Percentiles rank a stretch among this genome's conserved stretches.
Conservation (phyloP, 2,329 filamentous ascomycete genomes). For the Nannizziopsis barbatae region DNA sequence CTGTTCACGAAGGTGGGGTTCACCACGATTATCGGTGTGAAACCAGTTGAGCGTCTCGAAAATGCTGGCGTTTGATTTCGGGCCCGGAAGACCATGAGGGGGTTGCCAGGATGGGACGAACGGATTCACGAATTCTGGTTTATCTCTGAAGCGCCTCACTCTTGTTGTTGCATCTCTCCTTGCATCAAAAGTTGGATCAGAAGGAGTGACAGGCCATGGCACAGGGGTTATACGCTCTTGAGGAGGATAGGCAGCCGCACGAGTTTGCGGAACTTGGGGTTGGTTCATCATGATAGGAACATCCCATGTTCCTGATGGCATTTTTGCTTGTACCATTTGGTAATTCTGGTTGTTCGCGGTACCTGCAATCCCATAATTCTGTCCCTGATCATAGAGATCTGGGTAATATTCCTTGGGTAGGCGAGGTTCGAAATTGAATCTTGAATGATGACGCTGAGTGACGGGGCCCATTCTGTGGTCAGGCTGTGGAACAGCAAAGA, state of each 20-base stretch:
- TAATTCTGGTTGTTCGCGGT: not conserved
- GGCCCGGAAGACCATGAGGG: not conserved
- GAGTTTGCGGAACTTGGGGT: not conserved
- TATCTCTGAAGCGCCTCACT: not conserved
- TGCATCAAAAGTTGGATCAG: not conserved
- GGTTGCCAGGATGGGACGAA: not conserved
- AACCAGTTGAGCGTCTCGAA: slow-evolving; percentile 14
- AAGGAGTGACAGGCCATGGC: slow-evolving; percentile 4
- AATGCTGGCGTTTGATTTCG: slow-evolving; percentile 1
- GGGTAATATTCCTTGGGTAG: not conserved
- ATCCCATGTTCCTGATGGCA: not conserved
- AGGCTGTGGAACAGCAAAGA: too few species aligned
- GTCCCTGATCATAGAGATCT: not conserved
- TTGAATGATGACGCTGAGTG: not conserved
- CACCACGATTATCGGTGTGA: slow-evolving; percentile 11
- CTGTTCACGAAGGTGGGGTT: slow-evolving; percentile 7
- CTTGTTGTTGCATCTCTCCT: not conserved
- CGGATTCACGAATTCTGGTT: slow-evolving; percentile 1
- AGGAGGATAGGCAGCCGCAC: not conserved
- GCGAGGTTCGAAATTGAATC: not conserved
- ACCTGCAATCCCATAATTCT: not conserved
- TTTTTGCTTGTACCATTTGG: slow-evolving; percentile 1
- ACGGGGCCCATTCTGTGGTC: too few species aligned
- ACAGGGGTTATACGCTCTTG: not conserved
- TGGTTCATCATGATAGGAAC: not conserved